Conservation (phyloP, 2,329 filamentous ascomycete species). For the Pyrenophora graminea region DNA sequence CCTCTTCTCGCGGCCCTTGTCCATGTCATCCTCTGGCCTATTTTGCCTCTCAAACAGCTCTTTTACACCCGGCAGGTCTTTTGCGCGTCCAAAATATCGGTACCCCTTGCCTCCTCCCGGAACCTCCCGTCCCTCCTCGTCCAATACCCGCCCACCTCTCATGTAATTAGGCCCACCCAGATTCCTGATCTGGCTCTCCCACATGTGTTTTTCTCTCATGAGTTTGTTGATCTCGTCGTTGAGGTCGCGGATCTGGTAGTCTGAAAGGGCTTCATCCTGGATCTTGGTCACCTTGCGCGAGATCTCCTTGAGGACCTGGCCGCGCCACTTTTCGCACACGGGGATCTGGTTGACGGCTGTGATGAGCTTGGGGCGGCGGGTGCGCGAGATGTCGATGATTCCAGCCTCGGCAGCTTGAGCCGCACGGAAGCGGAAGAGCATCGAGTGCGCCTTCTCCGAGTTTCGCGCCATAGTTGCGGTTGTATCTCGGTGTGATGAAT, state of each 20-base stretch:
- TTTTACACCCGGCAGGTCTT: slow-evolving; percentile 90
- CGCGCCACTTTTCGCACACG: slow-evolving; percentile 94
- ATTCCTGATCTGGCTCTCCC: slow-evolving; percentile 95
- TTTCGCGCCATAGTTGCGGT: slow-evolving; percentile 72
- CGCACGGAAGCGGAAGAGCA: slow-evolving; percentile 99
- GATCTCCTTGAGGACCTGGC: slow-evolving; percentile 95
- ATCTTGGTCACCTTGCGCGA: slow-evolving; percentile 95
- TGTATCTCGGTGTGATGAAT: slow-evolving; percentile 4
- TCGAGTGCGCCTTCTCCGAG: slow-evolving; percentile 97
- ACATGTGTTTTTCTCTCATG: slow-evolving; percentile 98
- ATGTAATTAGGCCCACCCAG: slow-evolving; percentile 98
- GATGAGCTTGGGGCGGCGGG: slow-evolving; percentile 88
- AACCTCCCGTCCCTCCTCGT: slow-evolving; percentile 61
- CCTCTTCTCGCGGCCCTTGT: slow-evolving; percentile 68
- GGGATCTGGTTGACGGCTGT: slow-evolving; percentile 84
- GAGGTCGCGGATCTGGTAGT: slow-evolving; percentile 95
- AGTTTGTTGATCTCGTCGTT: slow-evolving; percentile 99
- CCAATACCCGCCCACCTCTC: slow-evolving; percentile 63
- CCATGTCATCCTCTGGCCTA: slow-evolving; percentile 51
- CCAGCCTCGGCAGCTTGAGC: slow-evolving; percentile 94
- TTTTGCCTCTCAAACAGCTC: slow-evolving; percentile 63
- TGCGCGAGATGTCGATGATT: slow-evolving; percentile 90
- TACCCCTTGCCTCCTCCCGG: slow-evolving; percentile 82
- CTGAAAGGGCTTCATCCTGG: slow-evolving; percentile 86
- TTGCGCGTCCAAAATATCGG: slow-evolving; percentile 80